These are phyloP conservation scores for Ailanthus altissimus DNA, from an alignment of 345 rosid species.

Conservation along the genomic window DNA sequence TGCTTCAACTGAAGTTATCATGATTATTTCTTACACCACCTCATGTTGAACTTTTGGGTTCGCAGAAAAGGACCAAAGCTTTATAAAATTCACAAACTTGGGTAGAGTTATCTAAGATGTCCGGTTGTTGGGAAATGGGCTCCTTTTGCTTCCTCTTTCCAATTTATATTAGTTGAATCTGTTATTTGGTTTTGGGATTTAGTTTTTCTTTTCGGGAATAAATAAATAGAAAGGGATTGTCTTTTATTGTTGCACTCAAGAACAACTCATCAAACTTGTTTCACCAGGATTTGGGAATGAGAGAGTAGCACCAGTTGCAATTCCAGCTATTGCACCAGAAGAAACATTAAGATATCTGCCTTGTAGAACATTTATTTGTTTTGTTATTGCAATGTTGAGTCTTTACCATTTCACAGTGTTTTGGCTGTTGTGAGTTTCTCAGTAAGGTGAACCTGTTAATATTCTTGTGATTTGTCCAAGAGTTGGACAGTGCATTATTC, in stretches of 20 bases:
- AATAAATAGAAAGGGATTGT: background rate
- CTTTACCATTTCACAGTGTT: conserved; percentile 8
- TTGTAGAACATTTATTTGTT: background rate
- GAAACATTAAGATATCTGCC: background rate
- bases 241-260: background rate
- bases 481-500: background rate
- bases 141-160: background rate
- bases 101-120: background rate
- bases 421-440: background rate
- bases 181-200: background rate
- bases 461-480: conserved; percentile 5
- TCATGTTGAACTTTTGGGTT: background rate
- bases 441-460: background rate
- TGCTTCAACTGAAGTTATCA: background rate
- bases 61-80: background rate
- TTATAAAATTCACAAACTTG: background rate
- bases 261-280: background rate
- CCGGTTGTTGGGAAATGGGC: background rate
- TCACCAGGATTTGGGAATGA: background rate
- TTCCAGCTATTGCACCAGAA: background rate
- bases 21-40: background rate
- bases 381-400: background rate
- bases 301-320: background rate
- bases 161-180: background rate
- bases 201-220: background rate